Evolutionary conservation across 495 filamentous ascomycete genomes (phyloP).

Genomic region (Hyphodiscus hymeniophilus): DNA sequence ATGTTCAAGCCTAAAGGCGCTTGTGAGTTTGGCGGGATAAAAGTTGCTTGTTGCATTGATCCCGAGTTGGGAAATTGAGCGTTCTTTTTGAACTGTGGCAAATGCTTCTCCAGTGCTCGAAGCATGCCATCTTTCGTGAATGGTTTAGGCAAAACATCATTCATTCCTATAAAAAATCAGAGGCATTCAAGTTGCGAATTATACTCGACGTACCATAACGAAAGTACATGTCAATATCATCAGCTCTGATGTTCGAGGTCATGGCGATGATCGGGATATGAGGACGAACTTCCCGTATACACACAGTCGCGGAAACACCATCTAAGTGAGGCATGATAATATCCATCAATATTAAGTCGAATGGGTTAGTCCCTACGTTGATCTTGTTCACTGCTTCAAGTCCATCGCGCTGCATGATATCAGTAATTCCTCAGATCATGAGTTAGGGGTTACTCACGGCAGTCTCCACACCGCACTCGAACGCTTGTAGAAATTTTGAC

Average conservation of each 20-base stretch:
- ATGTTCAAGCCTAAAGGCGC: conserved; percentile 19
- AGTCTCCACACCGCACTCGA: conserved; percentile 82
- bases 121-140: conserved; percentile 95
- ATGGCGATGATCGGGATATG: conserved; percentile 91
- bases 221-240: conserved; percentile 97
- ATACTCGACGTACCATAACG: conserved; percentile 65
- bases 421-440: conserved; percentile 7
- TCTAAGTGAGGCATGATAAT: conserved; percentile 98
- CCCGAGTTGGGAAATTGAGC: conserved; percentile 20
- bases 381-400: conserved; percentile 91
- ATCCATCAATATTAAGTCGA: conserved; percentile 96
- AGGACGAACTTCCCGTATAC: conserved; percentile 81
- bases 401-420: conserved; percentile 62
- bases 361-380: conserved; percentile 62
- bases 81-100: conserved; percentile 54
- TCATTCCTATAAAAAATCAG: conserved; percentile 66
- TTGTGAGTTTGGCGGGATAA: conserved; percentile 16
- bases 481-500: conserved; percentile 83
- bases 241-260: conserved; percentile 96
- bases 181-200: neutral
- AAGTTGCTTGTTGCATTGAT: conserved; percentile 15
- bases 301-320: conserved; percentile 87
- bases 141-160: conserved; percentile 92
- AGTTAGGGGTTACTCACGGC: conserved; percentile 56
- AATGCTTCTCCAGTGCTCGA: conserved; percentile 81